These are phyloP conservation scores for Chloromonas sp. DNA, from an alignment of 163 green algal genomes.

Conservation along the genomic window DNA sequence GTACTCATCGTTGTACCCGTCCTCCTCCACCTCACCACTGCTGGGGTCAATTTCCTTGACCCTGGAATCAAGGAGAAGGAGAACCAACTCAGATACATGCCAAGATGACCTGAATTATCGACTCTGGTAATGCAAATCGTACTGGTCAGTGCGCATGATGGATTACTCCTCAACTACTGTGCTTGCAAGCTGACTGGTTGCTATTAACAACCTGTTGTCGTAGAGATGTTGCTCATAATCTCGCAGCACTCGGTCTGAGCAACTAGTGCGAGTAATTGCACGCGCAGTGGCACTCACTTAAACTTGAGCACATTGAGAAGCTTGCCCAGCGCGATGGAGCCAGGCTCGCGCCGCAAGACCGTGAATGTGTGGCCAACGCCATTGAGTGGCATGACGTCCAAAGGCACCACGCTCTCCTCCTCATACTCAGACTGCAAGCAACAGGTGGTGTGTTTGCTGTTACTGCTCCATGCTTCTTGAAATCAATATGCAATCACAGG, in stretches of 20 bases:
- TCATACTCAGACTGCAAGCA: constrained; percentile 64
- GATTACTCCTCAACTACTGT: too few species aligned
- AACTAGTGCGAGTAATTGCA: too few species aligned
- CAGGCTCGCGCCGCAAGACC: constrained; percentile 55
- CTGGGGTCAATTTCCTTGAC: constrained; percentile 94
- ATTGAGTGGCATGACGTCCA: constrained; percentile 74
- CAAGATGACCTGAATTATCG: too few species aligned
- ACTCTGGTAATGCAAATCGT: too few species aligned
- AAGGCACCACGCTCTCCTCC: constrained; percentile 69
- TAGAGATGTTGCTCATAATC: too few species aligned
- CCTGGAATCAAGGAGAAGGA: not conserved
- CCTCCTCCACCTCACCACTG: constrained; percentile 83
- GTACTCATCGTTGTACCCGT: constrained; percentile 96
- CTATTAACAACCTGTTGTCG: too few species aligned
- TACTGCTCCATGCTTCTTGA: too few species aligned
- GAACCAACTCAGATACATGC: not conserved
- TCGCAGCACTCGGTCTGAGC: too few species aligned
- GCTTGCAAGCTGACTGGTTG: too few species aligned
- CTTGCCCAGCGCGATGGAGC: constrained; percentile 61
- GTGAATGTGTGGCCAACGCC: constrained; percentile 74
- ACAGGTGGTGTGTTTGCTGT: not conserved
- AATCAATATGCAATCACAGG: too few species aligned
- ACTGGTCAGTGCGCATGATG: too few species aligned
- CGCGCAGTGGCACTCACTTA: constrained; percentile 24
- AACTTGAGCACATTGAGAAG: constrained; percentile 85